These are phyloP conservation scores for Penicillium vulpinum DNA, from an alignment of 2,329 filamentous ascomycete species.

Conservation along the genomic window DNA sequence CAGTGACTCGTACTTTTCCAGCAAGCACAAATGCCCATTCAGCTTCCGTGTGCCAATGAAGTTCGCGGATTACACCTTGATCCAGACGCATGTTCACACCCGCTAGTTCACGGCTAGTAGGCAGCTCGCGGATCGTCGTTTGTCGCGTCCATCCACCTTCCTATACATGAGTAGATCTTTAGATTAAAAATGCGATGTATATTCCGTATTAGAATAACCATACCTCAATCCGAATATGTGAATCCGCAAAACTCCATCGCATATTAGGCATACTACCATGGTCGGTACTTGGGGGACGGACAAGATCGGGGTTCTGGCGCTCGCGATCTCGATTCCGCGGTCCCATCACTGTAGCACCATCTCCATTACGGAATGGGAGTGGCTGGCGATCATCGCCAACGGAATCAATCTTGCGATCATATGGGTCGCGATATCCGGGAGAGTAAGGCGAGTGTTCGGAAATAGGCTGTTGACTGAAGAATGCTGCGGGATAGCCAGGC, in stretches of 20 bases:
- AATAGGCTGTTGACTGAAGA: background rate
- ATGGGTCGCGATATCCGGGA: constrained; percentile 60
- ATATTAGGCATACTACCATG: constrained; percentile 70
- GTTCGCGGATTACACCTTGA: constrained; percentile 69
- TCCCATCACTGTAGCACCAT: constrained; percentile 66
- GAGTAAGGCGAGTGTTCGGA: constrained; percentile 54
- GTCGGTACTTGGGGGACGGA: constrained; percentile 72
- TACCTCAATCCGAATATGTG: constrained; percentile 64
- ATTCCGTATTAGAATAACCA: constrained; percentile 13
- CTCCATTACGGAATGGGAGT: constrained; percentile 63
- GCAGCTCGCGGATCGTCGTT: constrained; percentile 50
- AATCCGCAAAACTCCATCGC: constrained; percentile 70
- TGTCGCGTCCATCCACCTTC: constrained; percentile 77
- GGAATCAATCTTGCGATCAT: constrained; percentile 63
- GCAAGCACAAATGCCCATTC: constrained; percentile 77
- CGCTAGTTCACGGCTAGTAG: constrained; percentile 62
- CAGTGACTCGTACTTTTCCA: constrained; percentile 69
- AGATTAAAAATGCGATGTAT: too few species aligned
- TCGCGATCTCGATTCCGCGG: constrained; percentile 69
- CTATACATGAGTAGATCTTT: constrained; percentile 40
- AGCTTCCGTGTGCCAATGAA: constrained; percentile 79
- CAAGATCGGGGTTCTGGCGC: constrained; percentile 68
- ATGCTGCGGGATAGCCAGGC: constrained; percentile 1
- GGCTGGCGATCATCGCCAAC: constrained; percentile 63
- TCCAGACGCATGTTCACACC: constrained; percentile 78